phyloP scores from a whole-genome alignment of 305 asterid genomes.

The Coffea humblotiana region DNA sequence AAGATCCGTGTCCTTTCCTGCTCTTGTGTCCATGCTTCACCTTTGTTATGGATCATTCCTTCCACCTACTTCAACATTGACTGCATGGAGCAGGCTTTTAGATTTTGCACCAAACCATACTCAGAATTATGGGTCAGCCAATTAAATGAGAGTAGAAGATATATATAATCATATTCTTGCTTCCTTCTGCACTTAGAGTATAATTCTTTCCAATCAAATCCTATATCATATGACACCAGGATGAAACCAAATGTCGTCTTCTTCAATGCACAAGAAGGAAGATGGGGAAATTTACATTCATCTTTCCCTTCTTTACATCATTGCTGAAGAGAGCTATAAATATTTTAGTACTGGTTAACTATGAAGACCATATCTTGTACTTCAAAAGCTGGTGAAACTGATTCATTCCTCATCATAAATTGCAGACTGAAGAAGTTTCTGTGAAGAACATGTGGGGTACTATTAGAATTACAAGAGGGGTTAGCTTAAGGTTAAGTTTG shows the following conservation, averaged over 20 bases:
- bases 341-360: neutral
- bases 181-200: neutral
- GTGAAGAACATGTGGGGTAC: neutral
- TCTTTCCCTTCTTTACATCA: neutral
- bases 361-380: neutral
- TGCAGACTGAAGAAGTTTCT: neutral
- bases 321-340: neutral
- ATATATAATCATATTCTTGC: neutral
- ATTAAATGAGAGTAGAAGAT: neutral
- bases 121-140: too few species aligned
- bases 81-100: neutral
- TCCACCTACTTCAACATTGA: too few species aligned
- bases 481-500: too few species aligned
- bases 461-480: neutral
- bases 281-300: neutral
- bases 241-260: neutral
- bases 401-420: neutral
- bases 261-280: neutral
- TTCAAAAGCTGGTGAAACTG: neutral
- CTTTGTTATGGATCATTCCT: neutral
- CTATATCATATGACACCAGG: neutral
- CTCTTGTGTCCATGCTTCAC: neutral
- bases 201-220: neutral
- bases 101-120: neutral
- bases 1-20: too few species aligned